Evolutionary conservation across 306 rosid genomes (phyloP).

Genomic region (Herpetospermum pedunculosum): DNA sequence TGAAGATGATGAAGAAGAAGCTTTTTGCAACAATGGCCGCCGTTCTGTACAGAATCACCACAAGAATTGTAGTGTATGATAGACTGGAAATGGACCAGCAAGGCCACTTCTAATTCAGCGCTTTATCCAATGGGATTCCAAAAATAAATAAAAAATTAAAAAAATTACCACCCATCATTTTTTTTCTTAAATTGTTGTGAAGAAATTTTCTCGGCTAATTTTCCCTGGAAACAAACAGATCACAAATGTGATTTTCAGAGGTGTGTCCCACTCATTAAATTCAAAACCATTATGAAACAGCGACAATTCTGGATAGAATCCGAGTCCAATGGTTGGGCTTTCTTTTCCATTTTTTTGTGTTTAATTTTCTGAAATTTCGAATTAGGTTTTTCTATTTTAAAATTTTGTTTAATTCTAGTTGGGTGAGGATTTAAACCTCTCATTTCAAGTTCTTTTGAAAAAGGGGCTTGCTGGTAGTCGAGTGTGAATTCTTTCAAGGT

Average conservation of each 20-base stretch:
- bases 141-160: too few species aligned
- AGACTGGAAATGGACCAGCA: not conserved
- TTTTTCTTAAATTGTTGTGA: not conserved
- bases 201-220: not conserved
- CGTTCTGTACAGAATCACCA: not conserved
- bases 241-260: not conserved
- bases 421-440: too few species aligned
- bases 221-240: not conserved
- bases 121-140: not conserved
- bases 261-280: not conserved
- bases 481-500: too few species aligned
- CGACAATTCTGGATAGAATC: not conserved
- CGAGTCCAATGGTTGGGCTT: not conserved
- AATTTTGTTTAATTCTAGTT: too few species aligned
- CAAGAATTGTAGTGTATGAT: not conserved
- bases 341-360: not conserved
- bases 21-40: not conserved
- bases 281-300: not conserved
- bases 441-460: too few species aligned
- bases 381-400: too few species aligned
- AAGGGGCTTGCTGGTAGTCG: too few species aligned
- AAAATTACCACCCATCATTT: constrained; percentile 1
- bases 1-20: not conserved
- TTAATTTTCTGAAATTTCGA: too few species aligned
- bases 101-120: not conserved